Conservation (phyloP, 257 asterid species). For the Cordia subcordata region DNA sequence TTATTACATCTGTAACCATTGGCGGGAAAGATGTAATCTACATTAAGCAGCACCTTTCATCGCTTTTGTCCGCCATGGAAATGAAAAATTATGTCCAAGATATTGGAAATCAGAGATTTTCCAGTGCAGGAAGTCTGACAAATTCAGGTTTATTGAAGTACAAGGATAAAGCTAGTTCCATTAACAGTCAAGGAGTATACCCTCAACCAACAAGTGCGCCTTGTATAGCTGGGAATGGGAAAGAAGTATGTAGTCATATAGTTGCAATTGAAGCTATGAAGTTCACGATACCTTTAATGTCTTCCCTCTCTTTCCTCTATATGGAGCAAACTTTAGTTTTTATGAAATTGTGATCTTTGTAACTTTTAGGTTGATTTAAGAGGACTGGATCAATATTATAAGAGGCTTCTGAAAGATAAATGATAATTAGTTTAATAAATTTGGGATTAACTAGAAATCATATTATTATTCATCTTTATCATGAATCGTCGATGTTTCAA, state of each 20-base stretch:
- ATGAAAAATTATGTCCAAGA: conserved; percentile 83
- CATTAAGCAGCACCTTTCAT: conserved; percentile 60
- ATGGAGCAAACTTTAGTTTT: too few species aligned
- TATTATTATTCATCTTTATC: too few species aligned
- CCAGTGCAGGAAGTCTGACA: conserved; percentile 55
- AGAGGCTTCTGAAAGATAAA: too few species aligned
- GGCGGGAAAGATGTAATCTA: conserved; percentile 91
- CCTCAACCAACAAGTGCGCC: conserved; percentile 75
- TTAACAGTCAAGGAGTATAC: conserved; percentile 73
- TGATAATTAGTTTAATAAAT: too few species aligned
- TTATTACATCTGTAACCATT: conserved; percentile 67
- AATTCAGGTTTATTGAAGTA: conserved; percentile 65
- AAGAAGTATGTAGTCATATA: conserved; percentile 44
- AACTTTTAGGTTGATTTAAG: too few species aligned
- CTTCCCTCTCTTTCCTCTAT: too few species aligned
- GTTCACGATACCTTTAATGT: too few species aligned
- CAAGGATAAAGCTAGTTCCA: conserved; percentile 67
- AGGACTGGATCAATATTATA: too few species aligned
- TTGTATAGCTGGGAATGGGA: conserved; percentile 64
- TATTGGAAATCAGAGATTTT: conserved; percentile 82
- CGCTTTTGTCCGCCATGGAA: conserved; percentile 61
- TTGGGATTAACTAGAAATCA: too few species aligned
- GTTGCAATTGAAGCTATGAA: too few species aligned
- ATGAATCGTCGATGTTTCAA: too few species aligned
- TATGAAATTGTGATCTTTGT: too few species aligned